Conservation (phyloP, 2,329 filamentous ascomycete genomes). For the Lecanicillium sp. region DNA sequence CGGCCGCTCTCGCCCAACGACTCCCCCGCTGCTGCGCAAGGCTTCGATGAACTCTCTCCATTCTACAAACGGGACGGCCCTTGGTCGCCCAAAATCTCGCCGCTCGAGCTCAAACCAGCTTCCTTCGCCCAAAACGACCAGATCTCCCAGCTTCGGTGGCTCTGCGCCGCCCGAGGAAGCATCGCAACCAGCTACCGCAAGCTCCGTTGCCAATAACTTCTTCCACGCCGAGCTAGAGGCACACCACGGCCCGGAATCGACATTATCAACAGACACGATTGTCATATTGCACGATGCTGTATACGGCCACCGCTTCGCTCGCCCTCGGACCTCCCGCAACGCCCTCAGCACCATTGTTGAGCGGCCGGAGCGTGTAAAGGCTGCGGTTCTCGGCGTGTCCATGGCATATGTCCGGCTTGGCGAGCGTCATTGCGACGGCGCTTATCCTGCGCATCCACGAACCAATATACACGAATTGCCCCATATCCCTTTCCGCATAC, state of each 20-base stretch:
- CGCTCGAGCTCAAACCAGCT: slow-evolving; percentile 40
- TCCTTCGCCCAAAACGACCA: slow-evolving; percentile 31
- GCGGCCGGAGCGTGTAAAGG: slow-evolving; percentile 82
- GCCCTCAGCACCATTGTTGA: slow-evolving; percentile 80
- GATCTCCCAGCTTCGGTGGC: slow-evolving; percentile 24
- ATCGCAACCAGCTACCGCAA: slow-evolving; percentile 34
- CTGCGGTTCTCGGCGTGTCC: slow-evolving; percentile 72
- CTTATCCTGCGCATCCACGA: slow-evolving; percentile 58
- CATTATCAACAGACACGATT: slow-evolving; percentile 52
- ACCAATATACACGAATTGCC: slow-evolving; percentile 46
- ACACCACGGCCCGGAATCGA: slow-evolving; percentile 43
- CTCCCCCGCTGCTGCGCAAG: slow-evolving; percentile 46
- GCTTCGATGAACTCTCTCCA: slow-evolving; percentile 50
- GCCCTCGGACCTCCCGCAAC: slow-evolving; percentile 67
- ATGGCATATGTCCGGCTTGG: slow-evolving; percentile 88
- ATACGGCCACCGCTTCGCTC: slow-evolving; percentile 87
- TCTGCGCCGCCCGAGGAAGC: slow-evolving; percentile 21
- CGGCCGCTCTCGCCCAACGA: slow-evolving; percentile 36
- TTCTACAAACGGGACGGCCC: slow-evolving; percentile 34
- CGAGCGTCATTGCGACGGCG: slow-evolving; percentile 65
- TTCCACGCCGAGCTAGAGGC: slow-evolving; percentile 62
- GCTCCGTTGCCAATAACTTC: slow-evolving; percentile 56
- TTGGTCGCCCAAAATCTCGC: slow-evolving; percentile 33
- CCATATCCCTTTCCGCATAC: slow-evolving; percentile 72
- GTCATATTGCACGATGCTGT: slow-evolving; percentile 90